These are phyloP conservation scores for Thermochaetoides thermophila DNA, from an alignment of 495 filamentous ascomycete genomes.

Conservation along the genomic window DNA sequence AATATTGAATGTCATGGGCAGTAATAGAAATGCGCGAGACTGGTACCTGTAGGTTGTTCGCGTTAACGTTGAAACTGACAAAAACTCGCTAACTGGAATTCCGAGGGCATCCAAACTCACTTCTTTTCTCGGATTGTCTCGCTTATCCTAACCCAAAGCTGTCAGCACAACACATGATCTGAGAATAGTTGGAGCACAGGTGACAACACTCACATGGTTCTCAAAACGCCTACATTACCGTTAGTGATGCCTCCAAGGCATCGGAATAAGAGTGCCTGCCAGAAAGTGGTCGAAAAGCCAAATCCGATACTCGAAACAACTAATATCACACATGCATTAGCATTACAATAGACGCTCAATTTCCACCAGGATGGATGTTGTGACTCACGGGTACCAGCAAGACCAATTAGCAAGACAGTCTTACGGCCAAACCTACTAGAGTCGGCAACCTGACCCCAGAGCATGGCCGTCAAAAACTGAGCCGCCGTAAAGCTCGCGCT, in stretches of 20 bases:
- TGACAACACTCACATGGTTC: constrained; percentile 43
- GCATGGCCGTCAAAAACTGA: constrained; percentile 73
- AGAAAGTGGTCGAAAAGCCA: constrained; percentile 59
- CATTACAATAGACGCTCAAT: not conserved
- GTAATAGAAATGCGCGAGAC: constrained; percentile 48
- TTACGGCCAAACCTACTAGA: constrained; percentile 55
- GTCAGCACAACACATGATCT: not conserved
- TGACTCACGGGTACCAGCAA: constrained; percentile 46
- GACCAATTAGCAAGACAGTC: constrained; percentile 60
- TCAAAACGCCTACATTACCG: constrained; percentile 67
- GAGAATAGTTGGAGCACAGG: not conserved
- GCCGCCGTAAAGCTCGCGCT: constrained; percentile 62
- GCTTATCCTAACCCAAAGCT: constrained; percentile 34
- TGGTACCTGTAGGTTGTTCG: constrained; percentile 27
- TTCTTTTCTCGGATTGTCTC: constrained; percentile 56
- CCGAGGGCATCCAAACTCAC: constrained; percentile 4
- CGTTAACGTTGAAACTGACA: constrained; percentile 10
- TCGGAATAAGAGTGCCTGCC: constrained; percentile 58
- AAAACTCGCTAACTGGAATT: not conserved
- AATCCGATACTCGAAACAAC: constrained; percentile 63
- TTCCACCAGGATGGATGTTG: not conserved
- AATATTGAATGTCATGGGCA: constrained; percentile 68
- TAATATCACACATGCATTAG: too few relatives aligned
- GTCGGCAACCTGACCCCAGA: constrained; percentile 69
- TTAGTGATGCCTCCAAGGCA: constrained; percentile 64